phyloP scores from a whole-genome alignment of 495 filamentous ascomycete genomes.

The Daldinia vernicosa region DNA sequence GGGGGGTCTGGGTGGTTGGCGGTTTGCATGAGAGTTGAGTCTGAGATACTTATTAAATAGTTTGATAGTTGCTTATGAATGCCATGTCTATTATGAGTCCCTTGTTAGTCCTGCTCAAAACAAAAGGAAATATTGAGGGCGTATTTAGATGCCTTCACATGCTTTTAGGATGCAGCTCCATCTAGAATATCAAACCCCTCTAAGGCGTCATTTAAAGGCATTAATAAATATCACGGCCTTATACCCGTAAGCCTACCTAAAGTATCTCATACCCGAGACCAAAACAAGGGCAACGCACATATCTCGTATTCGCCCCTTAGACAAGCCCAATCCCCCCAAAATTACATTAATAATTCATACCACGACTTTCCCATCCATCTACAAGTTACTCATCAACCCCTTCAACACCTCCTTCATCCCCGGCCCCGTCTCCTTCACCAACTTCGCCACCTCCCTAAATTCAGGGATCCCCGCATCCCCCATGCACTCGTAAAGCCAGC shows the following conservation, averaged over 20 bases:
- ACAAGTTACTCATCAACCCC: slow-evolving; percentile 61
- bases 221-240: too few species aligned
- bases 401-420: slow-evolving; percentile 71
- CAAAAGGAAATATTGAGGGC: neutral
- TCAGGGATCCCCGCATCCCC: slow-evolving; percentile 80
- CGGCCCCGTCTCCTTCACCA: slow-evolving; percentile 81
- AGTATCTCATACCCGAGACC: too few species aligned
- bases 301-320: too few species aligned
- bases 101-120: neutral
- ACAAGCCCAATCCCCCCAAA: neutral
- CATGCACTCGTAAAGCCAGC: slow-evolving; percentile 91
- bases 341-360: neutral
- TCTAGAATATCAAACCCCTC: neutral
- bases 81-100: slow-evolving; percentile 1
- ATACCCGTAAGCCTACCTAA: too few species aligned
- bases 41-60: neutral
- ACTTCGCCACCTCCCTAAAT: slow-evolving; percentile 74
- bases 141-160: neutral
- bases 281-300: too few species aligned
- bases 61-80: slow-evolving; percentile 5
- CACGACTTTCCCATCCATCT: neutral
- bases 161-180: too few species aligned
- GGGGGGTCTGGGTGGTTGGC: slow-evolving; percentile 8
- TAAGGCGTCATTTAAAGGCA: neutral
- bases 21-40: slow-evolving; percentile 13